These are phyloP conservation scores for Tillandsia leiboldiana DNA, from an alignment of 176 grass and related monocot genomes.

Conservation along the genomic window DNA sequence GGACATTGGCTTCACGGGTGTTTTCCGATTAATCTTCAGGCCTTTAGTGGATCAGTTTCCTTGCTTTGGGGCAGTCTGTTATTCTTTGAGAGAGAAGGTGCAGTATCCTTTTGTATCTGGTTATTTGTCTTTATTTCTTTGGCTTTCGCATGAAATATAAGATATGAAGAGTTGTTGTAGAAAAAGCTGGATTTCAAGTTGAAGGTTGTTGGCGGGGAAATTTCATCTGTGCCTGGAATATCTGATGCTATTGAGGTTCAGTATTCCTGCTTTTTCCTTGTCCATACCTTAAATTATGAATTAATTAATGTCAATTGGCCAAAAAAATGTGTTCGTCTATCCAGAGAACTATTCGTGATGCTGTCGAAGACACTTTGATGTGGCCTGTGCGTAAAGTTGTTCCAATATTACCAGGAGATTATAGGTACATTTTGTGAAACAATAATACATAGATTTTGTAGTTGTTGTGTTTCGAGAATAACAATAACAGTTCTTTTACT, in stretches of 20 bases:
- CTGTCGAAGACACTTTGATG: constrained; percentile 84
- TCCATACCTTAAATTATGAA: not conserved
- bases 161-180: constrained; percentile 20
- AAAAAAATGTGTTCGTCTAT: constrained; percentile 2
- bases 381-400: constrained; percentile 94
- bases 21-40: constrained; percentile 90
- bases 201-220: constrained; percentile 80
- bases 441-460: constrained; percentile 2
- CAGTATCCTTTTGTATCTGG: not conserved
- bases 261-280: constrained; percentile 10
- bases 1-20: constrained; percentile 70
- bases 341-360: constrained; percentile 90
- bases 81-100: constrained; percentile 93
- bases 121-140: not conserved
- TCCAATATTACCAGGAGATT: constrained; percentile 94
- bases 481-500: not conserved
- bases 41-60: constrained; percentile 71
- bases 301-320: not conserved
- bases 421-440: constrained; percentile 45
- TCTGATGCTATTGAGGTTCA: constrained; percentile 86
- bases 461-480: not conserved
- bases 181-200: constrained; percentile 97
- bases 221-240: constrained; percentile 87
- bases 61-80: constrained; percentile 93
- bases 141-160: not conserved